Percentiles rank a stretch among this genome's conserved stretches.
These are phyloP conservation scores for Dalechampia spathulata DNA, from an alignment of 441 rosid genomes.

Conservation along the genomic window DNA sequence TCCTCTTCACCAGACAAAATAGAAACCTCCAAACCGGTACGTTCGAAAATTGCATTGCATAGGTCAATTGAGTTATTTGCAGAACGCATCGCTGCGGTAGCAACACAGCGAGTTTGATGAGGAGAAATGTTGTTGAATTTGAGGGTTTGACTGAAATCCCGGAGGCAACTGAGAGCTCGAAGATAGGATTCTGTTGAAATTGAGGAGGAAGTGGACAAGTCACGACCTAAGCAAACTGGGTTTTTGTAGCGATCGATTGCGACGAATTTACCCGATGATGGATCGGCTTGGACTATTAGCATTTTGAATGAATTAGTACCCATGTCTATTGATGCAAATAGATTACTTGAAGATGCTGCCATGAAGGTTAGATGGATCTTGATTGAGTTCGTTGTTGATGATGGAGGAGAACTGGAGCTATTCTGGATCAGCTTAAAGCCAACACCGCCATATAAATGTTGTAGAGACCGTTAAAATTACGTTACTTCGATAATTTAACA, in stretches of 20 bases:
- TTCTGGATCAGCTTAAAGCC: too few relatives aligned
- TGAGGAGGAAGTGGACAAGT: constrained; percentile 22
- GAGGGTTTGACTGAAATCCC: constrained; percentile 30
- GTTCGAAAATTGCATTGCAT: constrained; percentile 25
- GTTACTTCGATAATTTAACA: too few relatives aligned
- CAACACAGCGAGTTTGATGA: constrained; percentile 41
- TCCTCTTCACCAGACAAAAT: constrained; percentile 64
- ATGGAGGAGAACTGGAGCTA: too few relatives aligned
- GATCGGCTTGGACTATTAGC: constrained; percentile 44
- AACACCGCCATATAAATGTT: too few relatives aligned
- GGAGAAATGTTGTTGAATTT: constrained; percentile 23
- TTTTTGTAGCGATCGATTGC: constrained; percentile 39
- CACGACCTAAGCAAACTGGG: constrained; percentile 44
- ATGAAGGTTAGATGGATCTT: too few relatives aligned
- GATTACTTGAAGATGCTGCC: constrained; percentile 14
- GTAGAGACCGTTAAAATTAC: too few relatives aligned
- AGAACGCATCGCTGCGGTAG: constrained; percentile 50
- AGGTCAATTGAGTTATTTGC: constrained; percentile 40
- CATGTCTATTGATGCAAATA: constrained; percentile 62
- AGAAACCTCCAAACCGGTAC: constrained; percentile 30
- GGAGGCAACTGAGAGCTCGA: constrained; percentile 39
- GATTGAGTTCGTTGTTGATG: too few relatives aligned
- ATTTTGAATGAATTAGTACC: constrained; percentile 69
- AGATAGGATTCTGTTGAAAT: constrained; percentile 39
- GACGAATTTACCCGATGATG: constrained; percentile 37